Evolutionary conservation across 2,329 filamentous ascomycete species (phyloP).

Genomic region (Ciborinia camelliae): DNA sequence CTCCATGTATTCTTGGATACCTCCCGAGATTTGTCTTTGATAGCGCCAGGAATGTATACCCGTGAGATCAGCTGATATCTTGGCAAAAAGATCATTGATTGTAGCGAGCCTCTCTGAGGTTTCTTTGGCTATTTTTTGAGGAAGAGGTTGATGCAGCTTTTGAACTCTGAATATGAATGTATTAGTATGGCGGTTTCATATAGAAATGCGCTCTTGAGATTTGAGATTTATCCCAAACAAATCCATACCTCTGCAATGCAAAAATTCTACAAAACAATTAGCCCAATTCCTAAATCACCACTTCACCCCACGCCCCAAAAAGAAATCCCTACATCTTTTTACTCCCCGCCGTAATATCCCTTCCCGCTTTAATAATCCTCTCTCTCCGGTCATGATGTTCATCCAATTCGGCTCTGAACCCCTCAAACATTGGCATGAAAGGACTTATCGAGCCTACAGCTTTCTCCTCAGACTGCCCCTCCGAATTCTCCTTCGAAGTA

Average conservation of each 20-base stretch:
- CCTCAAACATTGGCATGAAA: slow-evolving; percentile 76
- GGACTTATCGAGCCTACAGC: slow-evolving; percentile 34
- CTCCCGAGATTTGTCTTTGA: slow-evolving; percentile 68
- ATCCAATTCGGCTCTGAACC: slow-evolving; percentile 83
- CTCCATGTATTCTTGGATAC: slow-evolving; percentile 93
- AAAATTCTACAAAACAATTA: slow-evolving; percentile 61
- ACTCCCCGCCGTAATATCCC: slow-evolving; percentile 88
- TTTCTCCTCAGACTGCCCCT: slow-evolving; percentile 34
- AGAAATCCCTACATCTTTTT: slow-evolving; percentile 79
- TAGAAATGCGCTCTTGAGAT: not conserved
- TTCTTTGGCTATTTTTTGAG: slow-evolving; percentile 65
- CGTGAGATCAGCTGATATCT: slow-evolving; percentile 69
- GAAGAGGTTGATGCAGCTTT: slow-evolving; percentile 58
- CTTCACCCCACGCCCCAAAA: not conserved
- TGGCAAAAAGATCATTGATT: slow-evolving; percentile 65
- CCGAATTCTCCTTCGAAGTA: slow-evolving; percentile 14
- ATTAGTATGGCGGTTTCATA: not conserved
- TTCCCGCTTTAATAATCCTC: slow-evolving; percentile 81
- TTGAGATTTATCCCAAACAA: not conserved
- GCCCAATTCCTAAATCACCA: not conserved
- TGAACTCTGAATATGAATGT: slow-evolving; percentile 55
- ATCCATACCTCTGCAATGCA: slow-evolving; percentile 67
- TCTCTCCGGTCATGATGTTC: slow-evolving; percentile 92
- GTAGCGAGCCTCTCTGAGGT: slow-evolving; percentile 65
- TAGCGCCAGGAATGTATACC: slow-evolving; percentile 83